phyloP scores from a whole-genome alignment of 2,329 filamentous ascomycete genomes.

The Microcyclospora pomicola region DNA sequence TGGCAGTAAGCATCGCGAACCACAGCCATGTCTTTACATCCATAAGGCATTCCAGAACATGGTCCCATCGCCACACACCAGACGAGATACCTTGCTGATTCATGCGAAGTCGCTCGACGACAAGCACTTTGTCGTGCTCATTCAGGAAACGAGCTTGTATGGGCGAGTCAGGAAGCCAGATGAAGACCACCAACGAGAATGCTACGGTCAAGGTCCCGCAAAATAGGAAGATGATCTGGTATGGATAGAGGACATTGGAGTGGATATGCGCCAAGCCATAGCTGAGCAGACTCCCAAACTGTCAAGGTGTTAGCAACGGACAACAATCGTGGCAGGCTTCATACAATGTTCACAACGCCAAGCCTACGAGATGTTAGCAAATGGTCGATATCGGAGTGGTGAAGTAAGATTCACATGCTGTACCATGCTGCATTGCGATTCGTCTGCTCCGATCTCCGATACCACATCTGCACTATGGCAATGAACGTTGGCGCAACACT shows the following conservation, averaged over 20 bases:
- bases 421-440: slow-evolving; percentile 19
- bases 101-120: slow-evolving; percentile 39
- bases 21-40: slow-evolving; percentile 50
- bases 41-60: slow-evolving; percentile 39
- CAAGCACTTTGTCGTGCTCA: slow-evolving; percentile 42
- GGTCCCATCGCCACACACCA: slow-evolving; percentile 37
- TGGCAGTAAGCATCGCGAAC: slow-evolving; percentile 31
- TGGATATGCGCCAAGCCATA: slow-evolving; percentile 17
- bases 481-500: slow-evolving; percentile 18
- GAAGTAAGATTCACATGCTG: slow-evolving; percentile 5
- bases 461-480: slow-evolving; percentile 17
- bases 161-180: slow-evolving; percentile 51
- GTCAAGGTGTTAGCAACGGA: neutral
- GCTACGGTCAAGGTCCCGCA: slow-evolving; percentile 34
- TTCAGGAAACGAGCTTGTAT: slow-evolving; percentile 45
- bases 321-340: neutral
- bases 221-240: slow-evolving; percentile 18
- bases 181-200: slow-evolving; percentile 38
- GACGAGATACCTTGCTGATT: slow-evolving; percentile 31
- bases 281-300: slow-evolving; percentile 17
- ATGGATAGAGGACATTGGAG: slow-evolving; percentile 9
- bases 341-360: slow-evolving; percentile 17
- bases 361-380: slow-evolving; percentile 1
- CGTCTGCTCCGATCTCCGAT: slow-evolving; percentile 16
- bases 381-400: too few relatives aligned